Evolutionary conservation across 345 rosid genomes (phyloP), one percentile per base, ranked within the genome.

Genomic region (Hibiscus tridactylites): DNA sequence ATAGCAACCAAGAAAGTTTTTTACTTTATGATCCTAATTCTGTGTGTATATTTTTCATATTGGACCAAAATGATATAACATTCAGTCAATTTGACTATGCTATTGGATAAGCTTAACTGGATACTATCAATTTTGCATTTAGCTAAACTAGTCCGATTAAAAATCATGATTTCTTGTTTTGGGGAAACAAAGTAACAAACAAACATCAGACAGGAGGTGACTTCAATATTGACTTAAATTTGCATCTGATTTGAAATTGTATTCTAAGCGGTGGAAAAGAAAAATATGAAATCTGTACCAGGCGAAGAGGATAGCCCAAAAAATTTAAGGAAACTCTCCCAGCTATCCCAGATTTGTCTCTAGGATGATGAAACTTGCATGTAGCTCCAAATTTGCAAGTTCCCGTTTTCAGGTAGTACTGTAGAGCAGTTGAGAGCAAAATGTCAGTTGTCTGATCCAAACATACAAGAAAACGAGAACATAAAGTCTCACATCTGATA

Each of bases 331-430:
- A 84, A 73, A 92, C 97, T 78, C 89, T 84, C 79, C 89, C 98
- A 70, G 90, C 89, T 81, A 88, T 82, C 47, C 97, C 99, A 83
- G 98, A 98, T 83, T 87, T 92, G 79, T 90, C 91, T 81, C 84
- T 90, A 49, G 99, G 99, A 82, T 92, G 99, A 84, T 95, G 92
- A 80, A 95, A 95, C 85, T 90, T 95, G 90, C 99, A 95, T 72
- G 99, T 92, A 72, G 91, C 96, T 73, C 98, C 99, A 88, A 95
- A 95, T 83, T 89, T 95, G 85, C 99, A 95, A 16, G 92, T 92
- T 79, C 99, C 99, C 39, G 98, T 95, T 86, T 90, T 92, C 79
- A 95, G 79, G 78, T 86, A 95, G 84, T 89, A 95, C 99, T 95
- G 88, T 56, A 70, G 46, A 71, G 82, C 39, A 78, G 65, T 69